Evolutionary conservation across 768 basidiomycete genomes (phyloP), one percentile per base, ranked within the genome.

Genomic region (Suillus placidus): DNA sequence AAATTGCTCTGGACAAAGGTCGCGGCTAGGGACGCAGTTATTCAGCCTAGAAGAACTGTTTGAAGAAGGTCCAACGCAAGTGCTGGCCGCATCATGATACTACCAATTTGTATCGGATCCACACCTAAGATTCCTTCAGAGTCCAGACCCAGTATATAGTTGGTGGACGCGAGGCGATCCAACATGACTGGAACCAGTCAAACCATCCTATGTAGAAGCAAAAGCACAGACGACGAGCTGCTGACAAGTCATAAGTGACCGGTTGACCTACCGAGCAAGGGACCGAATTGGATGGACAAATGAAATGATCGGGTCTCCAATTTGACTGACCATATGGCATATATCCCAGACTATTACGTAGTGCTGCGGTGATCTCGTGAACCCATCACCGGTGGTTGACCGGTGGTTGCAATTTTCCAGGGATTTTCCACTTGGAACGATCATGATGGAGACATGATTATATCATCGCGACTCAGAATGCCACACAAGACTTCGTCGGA

Each of bases 331-430:
- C 26, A 30, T 34, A 55, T 23, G 45, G 45, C 42, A 42, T 23
- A n/a, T 45, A n/a, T n/a, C 43, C 20, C 32, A 55, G 2, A 49
- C 14, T 55, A n/a, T 55, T 55, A 55, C 54, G 54, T 55, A 55
- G 32, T 2, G 20, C 34, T 55, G 32, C 34, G 20, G 54, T 55
- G 32, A 55, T 55, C 12, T 6, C 12, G 5, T 32, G 52, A 20
- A 32, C 30, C 45, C 52, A 26, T 18, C 16, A 14, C 26, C 51
- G 51, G 16, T 3, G 32, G 18, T 6, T 18, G 10, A 14, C 26
- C 51, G 51, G 16, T 3, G 32, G 18, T 6, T 18, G 10, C 26
- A 8, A 8, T 54, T 54, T 52, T 54, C 26, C 26, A 6, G 23
- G 47, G 49, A 26, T 26, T 16, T 52, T 16, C 51, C 16, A 43